Evolutionary conservation across 305 asterid species (phyloP), one percentile per base, ranked within the genome.

Genomic region (Nicotiana rustica): DNA sequence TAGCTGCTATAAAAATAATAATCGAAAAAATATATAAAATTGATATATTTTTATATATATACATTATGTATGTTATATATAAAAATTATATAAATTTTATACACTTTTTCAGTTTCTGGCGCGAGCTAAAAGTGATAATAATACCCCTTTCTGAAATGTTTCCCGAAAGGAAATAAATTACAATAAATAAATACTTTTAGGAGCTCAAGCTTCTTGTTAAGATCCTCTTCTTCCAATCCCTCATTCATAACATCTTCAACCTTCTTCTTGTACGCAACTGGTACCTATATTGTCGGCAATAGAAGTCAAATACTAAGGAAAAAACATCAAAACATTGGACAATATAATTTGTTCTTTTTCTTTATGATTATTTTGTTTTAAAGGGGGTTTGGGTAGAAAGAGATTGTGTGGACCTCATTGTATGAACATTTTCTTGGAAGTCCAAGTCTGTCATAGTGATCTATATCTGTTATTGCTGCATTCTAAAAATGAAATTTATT

Each of bases 401-500:
- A 18, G 10, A 60, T 41, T 55, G 17, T 57, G 60, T n/a, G 56
- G 70, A 93, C 96, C 95, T 91, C 90, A 59, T 90, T 94, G 68
- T 90, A 90, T 0, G 97, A 88, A 81, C 97, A 95, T 75, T 90
- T 89, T 69, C 81, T 84, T 64, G 67, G 85, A 19, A 95, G 90
- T 55, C 96, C 95, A 10, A 93, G 95, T 66, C 83, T 88, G 41
- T 89, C 96, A 19, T 95, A 95, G 87, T 95, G 96, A 89, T 95
- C 97, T 66, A 44, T 89, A 41, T 93, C 97, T 69, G 98, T 91
- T 44, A 95, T 93, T 77, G 97, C 98, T 95, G 97, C 93, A 88
- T 73, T 83, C 91, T 89, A 86, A 81, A 81, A 85, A 81, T 80
- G n/a, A 12, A 33, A 68, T 38, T 1, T 62, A 57, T 92, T 56